These are phyloP conservation scores for Coniella vitis DNA, from an alignment of 2,329 filamentous ascomycete genomes.

Conservation along the genomic window DNA sequence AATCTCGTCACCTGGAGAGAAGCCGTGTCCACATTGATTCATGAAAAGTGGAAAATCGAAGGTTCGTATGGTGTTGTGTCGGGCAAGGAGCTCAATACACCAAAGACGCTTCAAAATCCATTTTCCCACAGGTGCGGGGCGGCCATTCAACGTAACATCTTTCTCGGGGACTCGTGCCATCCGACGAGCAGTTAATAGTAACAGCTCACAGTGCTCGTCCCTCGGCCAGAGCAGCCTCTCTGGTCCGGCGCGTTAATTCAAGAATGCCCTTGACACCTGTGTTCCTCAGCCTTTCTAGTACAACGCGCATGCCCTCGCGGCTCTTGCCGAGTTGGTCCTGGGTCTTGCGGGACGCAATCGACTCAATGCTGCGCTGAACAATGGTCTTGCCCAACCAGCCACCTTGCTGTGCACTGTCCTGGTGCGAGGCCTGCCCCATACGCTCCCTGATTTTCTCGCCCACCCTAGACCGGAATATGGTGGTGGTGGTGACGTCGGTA, in stretches of 20 bases:
- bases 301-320: conserved; percentile 75
- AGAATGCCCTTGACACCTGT: conserved; percentile 52
- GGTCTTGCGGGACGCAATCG: conserved; percentile 69
- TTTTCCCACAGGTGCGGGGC: too few species aligned
- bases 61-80: not conserved
- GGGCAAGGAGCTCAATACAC: not conserved
- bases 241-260: conserved; percentile 43
- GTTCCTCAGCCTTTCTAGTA: conserved; percentile 62
- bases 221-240: conserved; percentile 23
- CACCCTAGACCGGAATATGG: conserved; percentile 65
- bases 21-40: not conserved
- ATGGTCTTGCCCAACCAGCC: conserved; percentile 36
- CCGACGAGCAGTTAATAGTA: not conserved
- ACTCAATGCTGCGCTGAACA: conserved; percentile 73
- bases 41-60: not conserved
- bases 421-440: conserved; percentile 35
- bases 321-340: conserved; percentile 73
- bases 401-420: conserved; percentile 28
- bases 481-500: conserved; percentile 67
- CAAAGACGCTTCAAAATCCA: not conserved
- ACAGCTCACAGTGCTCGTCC: conserved; percentile 3
- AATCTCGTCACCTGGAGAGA: not conserved
- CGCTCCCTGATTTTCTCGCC: conserved; percentile 60
- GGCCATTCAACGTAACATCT: not conserved
- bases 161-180: not conserved